phyloP scores from a whole-genome alignment of 768 basidiomycete genomes.

The Mycena polygramma region DNA sequence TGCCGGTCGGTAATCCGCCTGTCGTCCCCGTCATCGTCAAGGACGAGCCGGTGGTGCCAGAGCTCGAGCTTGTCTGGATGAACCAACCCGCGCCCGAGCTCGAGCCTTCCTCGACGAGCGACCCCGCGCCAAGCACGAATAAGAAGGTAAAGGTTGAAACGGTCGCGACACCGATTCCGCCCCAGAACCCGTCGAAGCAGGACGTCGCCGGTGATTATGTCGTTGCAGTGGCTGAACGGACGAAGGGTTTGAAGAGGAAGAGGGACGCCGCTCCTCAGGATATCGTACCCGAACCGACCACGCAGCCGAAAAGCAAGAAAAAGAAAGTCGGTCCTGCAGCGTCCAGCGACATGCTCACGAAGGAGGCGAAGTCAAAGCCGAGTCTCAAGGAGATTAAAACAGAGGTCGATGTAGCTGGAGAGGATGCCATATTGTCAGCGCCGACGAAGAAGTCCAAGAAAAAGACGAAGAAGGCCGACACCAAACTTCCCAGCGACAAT shows the following conservation, averaged over 20 bases:
- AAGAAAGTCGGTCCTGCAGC: not conserved
- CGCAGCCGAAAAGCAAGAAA: slow-evolving; percentile 20
- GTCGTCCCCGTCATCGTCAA: slow-evolving; percentile 24
- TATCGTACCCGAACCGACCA: not conserved
- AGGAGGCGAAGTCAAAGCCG: not conserved
- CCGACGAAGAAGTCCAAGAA: slow-evolving; percentile 9
- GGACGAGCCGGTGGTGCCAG: slow-evolving; percentile 18
- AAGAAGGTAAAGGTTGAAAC: not conserved
- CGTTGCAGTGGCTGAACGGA: not conserved
- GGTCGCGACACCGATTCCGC: not conserved
- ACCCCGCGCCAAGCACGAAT: not conserved
- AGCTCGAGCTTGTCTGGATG: not conserved
- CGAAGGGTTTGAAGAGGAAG: slow-evolving; percentile 8
- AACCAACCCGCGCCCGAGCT: not conserved
- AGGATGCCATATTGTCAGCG: not conserved
- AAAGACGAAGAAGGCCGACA: not conserved
- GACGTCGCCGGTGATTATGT: not conserved
- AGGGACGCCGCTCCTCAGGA: not conserved
- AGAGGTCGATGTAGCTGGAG: not conserved
- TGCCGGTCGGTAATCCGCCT: slow-evolving; percentile 53
- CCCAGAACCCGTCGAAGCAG: not conserved
- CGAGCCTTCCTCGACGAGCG: not conserved
- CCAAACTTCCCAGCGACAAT: not conserved
- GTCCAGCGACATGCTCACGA: not conserved
- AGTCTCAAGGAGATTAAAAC: not conserved